Evolutionary conservation across 73 alveolate genomes (phyloP).

Genomic region (Paramecium sonneborni): DNA sequence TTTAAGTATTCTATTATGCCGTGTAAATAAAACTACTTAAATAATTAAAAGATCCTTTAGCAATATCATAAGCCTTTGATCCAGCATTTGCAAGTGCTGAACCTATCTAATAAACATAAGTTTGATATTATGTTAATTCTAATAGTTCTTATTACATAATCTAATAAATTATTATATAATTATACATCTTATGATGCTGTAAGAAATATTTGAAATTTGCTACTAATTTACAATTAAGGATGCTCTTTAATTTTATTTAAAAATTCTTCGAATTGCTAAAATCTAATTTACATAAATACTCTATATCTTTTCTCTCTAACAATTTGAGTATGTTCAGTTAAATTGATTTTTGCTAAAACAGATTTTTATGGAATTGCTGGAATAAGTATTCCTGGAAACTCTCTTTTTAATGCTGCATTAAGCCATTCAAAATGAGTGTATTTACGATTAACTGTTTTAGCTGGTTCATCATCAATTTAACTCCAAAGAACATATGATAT

Average conservation of each 20-base stretch:
- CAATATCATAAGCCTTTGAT: not conserved
- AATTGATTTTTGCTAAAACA: not conserved
- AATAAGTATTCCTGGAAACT: conserved; percentile 6
- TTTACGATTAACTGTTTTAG: not conserved
- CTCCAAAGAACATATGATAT: not conserved
- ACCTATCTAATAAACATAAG: not conserved
- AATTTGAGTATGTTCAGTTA: not conserved
- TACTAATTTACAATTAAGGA: not conserved
- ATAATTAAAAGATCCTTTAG: conserved; percentile 9
- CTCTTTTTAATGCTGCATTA: not conserved
- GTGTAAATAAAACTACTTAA: not conserved
- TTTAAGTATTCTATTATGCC: not conserved
- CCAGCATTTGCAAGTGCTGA: not conserved
- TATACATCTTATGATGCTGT: not conserved
- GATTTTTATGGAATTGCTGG: conserved; percentile 41
- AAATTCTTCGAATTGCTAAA: conserved; percentile 43
- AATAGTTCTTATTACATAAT: not conserved
- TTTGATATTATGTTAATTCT: not conserved
- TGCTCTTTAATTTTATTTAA: not conserved
- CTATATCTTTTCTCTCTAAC: conserved; percentile 21
- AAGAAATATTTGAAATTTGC: not conserved
- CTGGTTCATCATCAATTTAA: not conserved
- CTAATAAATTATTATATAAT: not conserved
- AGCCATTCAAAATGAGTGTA: conserved; percentile 49
- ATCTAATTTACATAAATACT: not conserved